phyloP scores from a whole-genome alignment of 2,329 filamentous ascomycete genomes.

The Phialemoniopsis sp. region DNA sequence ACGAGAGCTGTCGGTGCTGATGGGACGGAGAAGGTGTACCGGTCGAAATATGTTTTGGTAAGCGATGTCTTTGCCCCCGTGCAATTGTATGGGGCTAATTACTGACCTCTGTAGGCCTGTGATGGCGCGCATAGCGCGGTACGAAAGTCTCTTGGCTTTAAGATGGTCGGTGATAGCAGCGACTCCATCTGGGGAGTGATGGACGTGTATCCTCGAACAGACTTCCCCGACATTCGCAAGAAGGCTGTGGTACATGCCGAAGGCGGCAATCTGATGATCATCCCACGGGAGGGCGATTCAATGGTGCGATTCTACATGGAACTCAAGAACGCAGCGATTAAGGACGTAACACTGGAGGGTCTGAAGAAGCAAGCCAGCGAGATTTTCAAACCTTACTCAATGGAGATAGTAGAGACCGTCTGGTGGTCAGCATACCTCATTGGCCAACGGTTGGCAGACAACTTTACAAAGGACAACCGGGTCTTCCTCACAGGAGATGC shows the following conservation, averaged over 20 bases:
- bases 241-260: slow-evolving; percentile 46
- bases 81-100: not conserved
- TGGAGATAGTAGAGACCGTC: slow-evolving; percentile 42
- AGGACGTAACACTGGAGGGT: slow-evolving; percentile 43
- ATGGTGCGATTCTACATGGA: slow-evolving; percentile 58
- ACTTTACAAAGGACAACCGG: slow-evolving; percentile 49
- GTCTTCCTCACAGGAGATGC: slow-evolving; percentile 63
- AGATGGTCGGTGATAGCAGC: slow-evolving; percentile 18
- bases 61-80: slow-evolving; percentile 11
- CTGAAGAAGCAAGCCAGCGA: slow-evolving; percentile 43
- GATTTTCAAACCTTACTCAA: slow-evolving; percentile 45
- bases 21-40: slow-evolving; percentile 31
- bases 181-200: slow-evolving; percentile 29
- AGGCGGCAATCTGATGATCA: slow-evolving; percentile 50
- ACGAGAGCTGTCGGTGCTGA: slow-evolving; percentile 33
- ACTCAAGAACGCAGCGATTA: slow-evolving; percentile 40
- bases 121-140: slow-evolving; percentile 38
- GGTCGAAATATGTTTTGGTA: slow-evolving; percentile 48
- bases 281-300: slow-evolving; percentile 51
- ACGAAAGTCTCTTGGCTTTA: slow-evolving; percentile 11
- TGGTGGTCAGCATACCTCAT: slow-evolving; percentile 66
- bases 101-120: slow-evolving; percentile 18
- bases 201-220: slow-evolving; percentile 46
- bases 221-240: slow-evolving; percentile 57
- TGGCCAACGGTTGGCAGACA: slow-evolving; percentile 53